Conservation (phyloP, 306 rosid genomes). For the Dryas alaskensis region DNA sequence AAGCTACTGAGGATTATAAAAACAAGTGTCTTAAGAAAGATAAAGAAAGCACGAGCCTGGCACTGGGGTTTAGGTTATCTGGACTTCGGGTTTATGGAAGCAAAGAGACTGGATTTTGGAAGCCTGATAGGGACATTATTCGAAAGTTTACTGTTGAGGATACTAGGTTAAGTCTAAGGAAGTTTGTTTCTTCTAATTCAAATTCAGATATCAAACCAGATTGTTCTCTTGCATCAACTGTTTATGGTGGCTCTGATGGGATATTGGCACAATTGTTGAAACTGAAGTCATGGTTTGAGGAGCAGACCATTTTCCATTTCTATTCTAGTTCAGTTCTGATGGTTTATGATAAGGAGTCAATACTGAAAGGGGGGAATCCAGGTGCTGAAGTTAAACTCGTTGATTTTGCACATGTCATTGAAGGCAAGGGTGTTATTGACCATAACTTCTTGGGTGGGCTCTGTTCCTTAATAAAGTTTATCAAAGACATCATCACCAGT, state of each 20-base stretch:
- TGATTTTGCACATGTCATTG: conserved; percentile 76
- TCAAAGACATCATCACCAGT: conserved; percentile 42
- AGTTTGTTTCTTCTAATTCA: conserved; percentile 58
- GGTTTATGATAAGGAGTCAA: conserved; percentile 50
- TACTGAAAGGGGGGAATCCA: conserved; percentile 28
- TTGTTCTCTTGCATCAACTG: conserved; percentile 39
- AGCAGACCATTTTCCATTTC: conserved; percentile 69
- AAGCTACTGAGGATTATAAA: conserved; percentile 59
- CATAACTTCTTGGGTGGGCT: conserved; percentile 95
- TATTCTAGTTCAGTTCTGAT: conserved; percentile 63
- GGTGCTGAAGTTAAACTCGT: conserved; percentile 53
- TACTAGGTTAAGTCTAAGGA: conserved; percentile 36
- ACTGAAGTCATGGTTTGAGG: conserved; percentile 85
- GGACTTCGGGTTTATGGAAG: conserved; percentile 51
- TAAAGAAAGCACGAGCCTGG: conserved; percentile 36
- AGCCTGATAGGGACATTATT: conserved; percentile 40
- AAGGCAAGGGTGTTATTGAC: conserved; percentile 65
- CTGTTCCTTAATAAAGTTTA: conserved; percentile 71
- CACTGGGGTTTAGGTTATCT: conserved; percentile 69
- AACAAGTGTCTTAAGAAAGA: conserved; percentile 52
- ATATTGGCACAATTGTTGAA: conserved; percentile 54
- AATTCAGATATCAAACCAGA: conserved; percentile 40
- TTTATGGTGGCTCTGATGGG: conserved; percentile 51
- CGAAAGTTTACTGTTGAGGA: conserved; percentile 31
- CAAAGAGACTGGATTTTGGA: conserved; percentile 47